Evolutionary conservation across 768 basidiomycete species (phyloP).

Genomic region (Russula dissimulans): DNA sequence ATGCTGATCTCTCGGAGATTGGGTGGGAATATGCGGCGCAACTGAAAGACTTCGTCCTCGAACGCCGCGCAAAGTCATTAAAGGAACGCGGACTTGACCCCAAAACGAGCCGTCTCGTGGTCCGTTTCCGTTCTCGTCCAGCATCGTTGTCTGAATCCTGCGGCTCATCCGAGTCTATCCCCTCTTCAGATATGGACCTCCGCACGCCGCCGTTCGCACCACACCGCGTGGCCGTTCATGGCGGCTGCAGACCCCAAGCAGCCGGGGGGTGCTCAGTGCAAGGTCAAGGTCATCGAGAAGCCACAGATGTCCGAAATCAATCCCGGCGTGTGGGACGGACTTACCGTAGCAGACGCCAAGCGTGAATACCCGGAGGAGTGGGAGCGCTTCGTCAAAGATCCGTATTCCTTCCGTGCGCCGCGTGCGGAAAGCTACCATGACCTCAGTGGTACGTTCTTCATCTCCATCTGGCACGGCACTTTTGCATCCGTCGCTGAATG

Average conservation of each 20-base stretch:
- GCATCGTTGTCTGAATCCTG: background rate
- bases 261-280: conserved; percentile 26
- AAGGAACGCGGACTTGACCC: conserved; percentile 62
- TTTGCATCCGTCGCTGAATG: conserved; percentile 15
- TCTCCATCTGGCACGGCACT: background rate
- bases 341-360: conserved; percentile 82
- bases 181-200: conserved; percentile 87
- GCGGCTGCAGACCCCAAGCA: conserved; percentile 21
- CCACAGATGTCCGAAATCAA: conserved; percentile 98
- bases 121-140: conserved; percentile 28
- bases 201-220: conserved; percentile 83
- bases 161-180: background rate
- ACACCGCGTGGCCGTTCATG: conserved; percentile 94
- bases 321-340: conserved; percentile 94
- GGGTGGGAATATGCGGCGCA: conserved; percentile 94
- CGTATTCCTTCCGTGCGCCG: conserved; percentile 86
- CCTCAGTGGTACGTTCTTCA: conserved; percentile 50
- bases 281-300: conserved; percentile 87
- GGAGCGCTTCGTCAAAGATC: conserved; percentile 86
- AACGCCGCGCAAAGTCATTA: conserved; percentile 67
- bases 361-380: conserved; percentile 91
- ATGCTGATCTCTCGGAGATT: conserved; percentile 88
- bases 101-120: conserved; percentile 54
- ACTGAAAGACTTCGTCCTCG: conserved; percentile 83
- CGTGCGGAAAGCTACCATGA: conserved; percentile 98